These are phyloP conservation scores for Skeletonema marinoi DNA, from an alignment of 108 stramenopile species.

Conservation along the genomic window DNA sequence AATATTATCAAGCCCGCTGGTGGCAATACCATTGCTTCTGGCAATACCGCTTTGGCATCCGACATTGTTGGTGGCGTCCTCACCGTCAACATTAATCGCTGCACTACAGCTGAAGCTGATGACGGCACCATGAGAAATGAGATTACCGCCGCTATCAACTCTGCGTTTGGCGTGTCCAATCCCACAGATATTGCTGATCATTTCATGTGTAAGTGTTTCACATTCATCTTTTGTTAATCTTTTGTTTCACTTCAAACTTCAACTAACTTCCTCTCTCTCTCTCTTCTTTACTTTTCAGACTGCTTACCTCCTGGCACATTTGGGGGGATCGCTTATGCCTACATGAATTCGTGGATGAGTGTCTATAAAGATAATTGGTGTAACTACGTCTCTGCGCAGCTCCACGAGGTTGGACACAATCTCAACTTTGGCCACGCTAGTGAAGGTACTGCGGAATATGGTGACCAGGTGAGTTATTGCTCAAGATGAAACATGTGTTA, in stretches of 20 bases:
- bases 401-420: constrained; percentile 73
- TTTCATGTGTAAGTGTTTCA: constrained; percentile 38
- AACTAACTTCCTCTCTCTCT: not conserved
- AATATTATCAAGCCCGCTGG: constrained; percentile 9
- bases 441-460: constrained; percentile 45
- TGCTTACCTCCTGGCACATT: not conserved
- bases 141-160: constrained; percentile 16
- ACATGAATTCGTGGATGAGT: constrained; percentile 36
- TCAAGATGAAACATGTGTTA: too few relatives aligned
- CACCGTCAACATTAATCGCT: not conserved
- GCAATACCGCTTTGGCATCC: not conserved
- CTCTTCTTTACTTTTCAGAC: not conserved
- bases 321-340: constrained; percentile 44
- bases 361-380: constrained; percentile 65
- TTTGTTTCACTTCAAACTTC: not conserved
- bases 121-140: constrained; percentile 3
- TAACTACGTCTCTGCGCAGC: constrained; percentile 26
- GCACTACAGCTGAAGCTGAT: not conserved
- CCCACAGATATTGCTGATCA: constrained; percentile 46
- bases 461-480: constrained; percentile 27
- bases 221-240: not conserved
- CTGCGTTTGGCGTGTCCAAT: constrained; percentile 9
- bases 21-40: not conserved
- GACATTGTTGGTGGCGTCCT: constrained; percentile 15
- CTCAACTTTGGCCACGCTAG: constrained; percentile 56